A percentile compares a stretch with the other conserved stretches of the same genome.
phyloP scores from a whole-genome alignment of 1,284 basidiomycete genomes.

The Erythrobasidium hasegawianum region DNA sequence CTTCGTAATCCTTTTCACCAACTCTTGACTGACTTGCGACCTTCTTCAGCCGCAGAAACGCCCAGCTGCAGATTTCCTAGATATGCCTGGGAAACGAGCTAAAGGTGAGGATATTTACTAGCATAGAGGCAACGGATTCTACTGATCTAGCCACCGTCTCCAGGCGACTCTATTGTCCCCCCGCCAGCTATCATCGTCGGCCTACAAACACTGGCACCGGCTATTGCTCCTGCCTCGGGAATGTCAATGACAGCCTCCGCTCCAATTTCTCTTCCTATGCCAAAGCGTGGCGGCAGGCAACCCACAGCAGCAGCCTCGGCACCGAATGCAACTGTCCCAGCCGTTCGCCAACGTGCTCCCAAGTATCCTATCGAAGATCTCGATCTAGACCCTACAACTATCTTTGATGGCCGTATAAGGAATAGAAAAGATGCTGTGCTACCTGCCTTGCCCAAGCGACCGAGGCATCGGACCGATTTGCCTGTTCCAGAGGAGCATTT shows the following conservation, averaged over 20 bases:
- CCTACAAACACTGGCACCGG: too few species aligned
- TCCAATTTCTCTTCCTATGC: neutral
- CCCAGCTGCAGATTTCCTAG: too few species aligned
- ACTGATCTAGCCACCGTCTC: too few species aligned
- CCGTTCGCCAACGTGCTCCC: conserved; percentile 49
- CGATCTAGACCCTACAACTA: conserved; percentile 48
- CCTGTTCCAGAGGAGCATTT: conserved; percentile 68
- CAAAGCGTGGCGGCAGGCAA: neutral
- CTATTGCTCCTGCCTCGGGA: too few species aligned
- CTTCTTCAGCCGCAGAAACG: too few species aligned
- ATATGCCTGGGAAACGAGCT: too few species aligned
- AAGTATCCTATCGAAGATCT: conserved; percentile 62
- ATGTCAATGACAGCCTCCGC: too few species aligned
- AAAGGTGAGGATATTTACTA: too few species aligned
- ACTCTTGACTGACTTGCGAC: too few species aligned
- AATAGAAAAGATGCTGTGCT: conserved; percentile 80
- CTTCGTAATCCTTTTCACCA: neutral
- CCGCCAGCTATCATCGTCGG: too few species aligned
- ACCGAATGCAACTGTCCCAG: conserved; percentile 60
- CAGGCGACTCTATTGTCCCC: too few species aligned
- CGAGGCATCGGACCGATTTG: conserved; percentile 60
- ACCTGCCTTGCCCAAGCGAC: conserved; percentile 50
- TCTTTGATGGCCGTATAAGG: conserved; percentile 45
- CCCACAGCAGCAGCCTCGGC: conserved; percentile 80
- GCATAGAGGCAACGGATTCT: too few species aligned